phyloP scores from a whole-genome alignment of 2,329 filamentous ascomycete species.

The Gnomoniopsis sp. region DNA sequence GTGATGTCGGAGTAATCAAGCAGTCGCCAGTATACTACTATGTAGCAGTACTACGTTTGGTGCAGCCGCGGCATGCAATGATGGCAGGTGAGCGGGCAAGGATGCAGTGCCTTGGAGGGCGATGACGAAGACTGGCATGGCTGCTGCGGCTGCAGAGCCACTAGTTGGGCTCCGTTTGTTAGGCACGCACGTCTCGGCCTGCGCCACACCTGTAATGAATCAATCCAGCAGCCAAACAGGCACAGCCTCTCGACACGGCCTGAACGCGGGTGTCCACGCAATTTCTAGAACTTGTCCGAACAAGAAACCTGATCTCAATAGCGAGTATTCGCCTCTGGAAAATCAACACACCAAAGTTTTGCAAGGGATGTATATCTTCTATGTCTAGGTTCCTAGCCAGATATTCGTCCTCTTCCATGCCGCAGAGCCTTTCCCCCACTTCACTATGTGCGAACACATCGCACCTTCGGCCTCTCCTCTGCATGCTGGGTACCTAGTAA shows the following conservation, averaged over 20 bases:
- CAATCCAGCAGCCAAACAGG: background rate
- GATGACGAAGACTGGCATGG: constrained; percentile 6
- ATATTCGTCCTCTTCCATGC: constrained; percentile 2
- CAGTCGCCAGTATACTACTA: background rate
- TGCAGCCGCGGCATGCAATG: background rate
- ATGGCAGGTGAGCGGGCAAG: background rate
- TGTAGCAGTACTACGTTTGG: background rate
- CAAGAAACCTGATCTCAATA: too few species aligned
- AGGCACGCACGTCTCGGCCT: background rate
- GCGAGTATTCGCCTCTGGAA: too few species aligned
- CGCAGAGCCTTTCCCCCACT: background rate
- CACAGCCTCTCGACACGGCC: background rate
- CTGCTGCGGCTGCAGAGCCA: too few species aligned
- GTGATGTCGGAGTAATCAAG: too few species aligned
- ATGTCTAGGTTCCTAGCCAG: constrained; percentile 15
- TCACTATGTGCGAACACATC: constrained; percentile 5
- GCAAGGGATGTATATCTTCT: constrained; percentile 13
- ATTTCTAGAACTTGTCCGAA: background rate
- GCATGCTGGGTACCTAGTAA: background rate
- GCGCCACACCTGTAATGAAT: background rate
- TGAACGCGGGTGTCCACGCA: background rate
- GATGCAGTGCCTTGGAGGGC: background rate
- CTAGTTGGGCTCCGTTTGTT: too few species aligned
- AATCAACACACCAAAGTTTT: background rate
- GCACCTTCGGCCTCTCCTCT: background rate